A percentile compares a stretch with the other conserved stretches of the same genome.
These are phyloP conservation scores for Cryptococcus sp. DNA, from an alignment of 1,284 basidiomycete genomes.

Conservation along the genomic window DNA sequence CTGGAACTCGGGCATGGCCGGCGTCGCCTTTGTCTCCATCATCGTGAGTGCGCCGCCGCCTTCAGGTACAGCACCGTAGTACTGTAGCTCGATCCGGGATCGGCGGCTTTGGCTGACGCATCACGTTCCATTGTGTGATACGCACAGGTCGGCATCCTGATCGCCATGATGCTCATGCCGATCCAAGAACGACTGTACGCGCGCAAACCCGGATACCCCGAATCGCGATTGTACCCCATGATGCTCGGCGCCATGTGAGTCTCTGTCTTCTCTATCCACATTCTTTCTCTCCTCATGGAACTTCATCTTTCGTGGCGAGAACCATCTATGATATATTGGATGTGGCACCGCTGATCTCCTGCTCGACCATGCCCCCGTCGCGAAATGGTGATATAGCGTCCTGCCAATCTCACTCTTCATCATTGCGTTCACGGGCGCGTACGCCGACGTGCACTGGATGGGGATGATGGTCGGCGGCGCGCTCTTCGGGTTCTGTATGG, in stretches of 20 bases:
- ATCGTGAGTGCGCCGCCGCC: slow-evolving; percentile 29
- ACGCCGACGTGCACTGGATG: slow-evolving; percentile 41
- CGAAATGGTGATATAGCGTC: slow-evolving; percentile 12
- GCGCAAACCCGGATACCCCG: slow-evolving; percentile 20
- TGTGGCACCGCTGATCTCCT: background rate
- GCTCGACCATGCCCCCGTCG: background rate
- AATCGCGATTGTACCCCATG: slow-evolving; percentile 43
- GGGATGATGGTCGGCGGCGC: slow-evolving; percentile 37
- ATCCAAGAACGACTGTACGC: slow-evolving; percentile 46
- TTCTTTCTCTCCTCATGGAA: background rate
- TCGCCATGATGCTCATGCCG: slow-evolving; percentile 39
- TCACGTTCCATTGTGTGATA: background rate
- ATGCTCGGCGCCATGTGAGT: slow-evolving; percentile 35
- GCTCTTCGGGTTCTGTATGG: slow-evolving; percentile 43
- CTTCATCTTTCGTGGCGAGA: background rate
- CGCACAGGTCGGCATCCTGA: slow-evolving; percentile 36
- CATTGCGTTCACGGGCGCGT: slow-evolving; percentile 46
- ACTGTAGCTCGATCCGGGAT: too few relatives aligned
- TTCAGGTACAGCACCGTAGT: background rate
- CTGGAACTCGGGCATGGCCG: slow-evolving; percentile 48
- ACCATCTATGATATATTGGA: background rate
- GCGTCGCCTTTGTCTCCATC: slow-evolving; percentile 48
- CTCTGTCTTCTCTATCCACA: background rate
- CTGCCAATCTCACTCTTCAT: slow-evolving; percentile 54
- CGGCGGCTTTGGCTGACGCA: too few relatives aligned